These are phyloP conservation scores for Coniferiporia weirii DNA, from an alignment of 1,284 basidiomycete genomes.

Conservation along the genomic window DNA sequence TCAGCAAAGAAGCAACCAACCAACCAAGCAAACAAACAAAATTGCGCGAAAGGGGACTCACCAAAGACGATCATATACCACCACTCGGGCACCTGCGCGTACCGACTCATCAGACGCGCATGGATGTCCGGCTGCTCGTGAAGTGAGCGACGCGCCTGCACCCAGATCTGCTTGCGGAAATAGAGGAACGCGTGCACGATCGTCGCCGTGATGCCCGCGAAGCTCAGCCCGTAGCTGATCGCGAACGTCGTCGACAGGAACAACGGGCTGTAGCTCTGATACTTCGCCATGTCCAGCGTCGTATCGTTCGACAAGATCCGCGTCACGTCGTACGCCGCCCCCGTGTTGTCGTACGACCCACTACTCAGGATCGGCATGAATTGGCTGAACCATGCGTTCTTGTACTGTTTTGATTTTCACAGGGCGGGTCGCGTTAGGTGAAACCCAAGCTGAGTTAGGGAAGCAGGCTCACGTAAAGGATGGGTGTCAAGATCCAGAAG, in stretches of 20 bases:
- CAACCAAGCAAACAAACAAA: neutral
- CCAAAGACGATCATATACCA: slow-evolving; percentile 22
- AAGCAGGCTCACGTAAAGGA: slow-evolving; percentile 16
- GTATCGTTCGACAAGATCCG: slow-evolving; percentile 23
- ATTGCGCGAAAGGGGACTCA: neutral
- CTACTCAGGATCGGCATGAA: slow-evolving; percentile 17
- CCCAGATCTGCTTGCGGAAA: slow-evolving; percentile 32
- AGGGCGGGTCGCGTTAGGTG: no score
- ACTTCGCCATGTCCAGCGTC: slow-evolving; percentile 19
- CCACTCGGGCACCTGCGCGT: slow-evolving; percentile 23
- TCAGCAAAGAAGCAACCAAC: neutral
- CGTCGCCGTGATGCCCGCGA: slow-evolving; percentile 24
- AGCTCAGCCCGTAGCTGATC: slow-evolving; percentile 19
- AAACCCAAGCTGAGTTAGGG: no score
- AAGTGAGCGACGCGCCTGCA: slow-evolving; percentile 25
- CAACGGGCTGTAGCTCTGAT: slow-evolving; percentile 19
- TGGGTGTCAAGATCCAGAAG: slow-evolving; percentile 34
- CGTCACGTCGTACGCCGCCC: slow-evolving; percentile 31
- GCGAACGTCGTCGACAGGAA: slow-evolving; percentile 24
- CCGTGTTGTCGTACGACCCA: slow-evolving; percentile 20
- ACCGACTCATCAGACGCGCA: slow-evolving; percentile 24
- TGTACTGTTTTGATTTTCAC: neutral
- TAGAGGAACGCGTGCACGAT: slow-evolving; percentile 32
- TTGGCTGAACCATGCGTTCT: slow-evolving; percentile 22
- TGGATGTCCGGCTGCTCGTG: slow-evolving; percentile 25